Evolutionary conservation across 371 early-diverging fungal species (phyloP).

Genomic region (Mucor irregularis): DNA sequence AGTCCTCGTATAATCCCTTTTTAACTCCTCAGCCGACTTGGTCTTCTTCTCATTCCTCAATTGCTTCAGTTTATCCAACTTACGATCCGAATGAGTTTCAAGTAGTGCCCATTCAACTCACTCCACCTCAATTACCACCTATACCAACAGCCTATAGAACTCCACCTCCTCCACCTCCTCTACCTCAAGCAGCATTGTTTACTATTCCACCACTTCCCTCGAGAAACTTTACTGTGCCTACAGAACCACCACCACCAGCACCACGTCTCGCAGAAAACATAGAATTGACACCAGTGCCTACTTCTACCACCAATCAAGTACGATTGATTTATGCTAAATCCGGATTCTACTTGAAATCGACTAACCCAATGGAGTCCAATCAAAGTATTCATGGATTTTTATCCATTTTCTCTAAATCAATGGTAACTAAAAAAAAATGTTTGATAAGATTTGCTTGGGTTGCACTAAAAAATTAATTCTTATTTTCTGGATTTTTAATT

Average conservation of each 20-base stretch:
- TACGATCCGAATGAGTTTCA: conserved; percentile 21
- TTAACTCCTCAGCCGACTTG: neutral
- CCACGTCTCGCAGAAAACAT: too few species aligned
- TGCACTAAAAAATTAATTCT: neutral
- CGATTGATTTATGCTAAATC: conserved; percentile 45
- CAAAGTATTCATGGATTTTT: conserved; percentile 39
- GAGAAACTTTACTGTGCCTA: too few species aligned
- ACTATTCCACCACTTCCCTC: neutral
- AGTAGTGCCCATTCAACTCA: conserved; percentile 14
- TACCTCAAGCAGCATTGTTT: neutral
- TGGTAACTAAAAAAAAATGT: conserved; percentile 10
- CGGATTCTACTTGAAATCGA: conserved; percentile 32
- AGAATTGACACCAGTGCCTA: neutral
- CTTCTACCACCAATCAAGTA: conserved; percentile 3
- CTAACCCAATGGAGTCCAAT: conserved; percentile 1
- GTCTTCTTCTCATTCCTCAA: conserved; percentile 1
- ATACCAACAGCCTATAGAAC: conserved; percentile 13
- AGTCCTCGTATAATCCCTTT: conserved; percentile 11
- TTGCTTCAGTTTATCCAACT: conserved; percentile 21
- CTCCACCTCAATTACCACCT: conserved; percentile 23
- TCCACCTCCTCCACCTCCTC: too few species aligned
- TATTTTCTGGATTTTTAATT: neutral
- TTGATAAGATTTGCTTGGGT: too few species aligned
- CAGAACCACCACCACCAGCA: too few species aligned
- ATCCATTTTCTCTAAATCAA: conserved; percentile 27